Conservation (phyloP, 352 stramenopile genomes). For the Phytophthora sp. region DNA sequence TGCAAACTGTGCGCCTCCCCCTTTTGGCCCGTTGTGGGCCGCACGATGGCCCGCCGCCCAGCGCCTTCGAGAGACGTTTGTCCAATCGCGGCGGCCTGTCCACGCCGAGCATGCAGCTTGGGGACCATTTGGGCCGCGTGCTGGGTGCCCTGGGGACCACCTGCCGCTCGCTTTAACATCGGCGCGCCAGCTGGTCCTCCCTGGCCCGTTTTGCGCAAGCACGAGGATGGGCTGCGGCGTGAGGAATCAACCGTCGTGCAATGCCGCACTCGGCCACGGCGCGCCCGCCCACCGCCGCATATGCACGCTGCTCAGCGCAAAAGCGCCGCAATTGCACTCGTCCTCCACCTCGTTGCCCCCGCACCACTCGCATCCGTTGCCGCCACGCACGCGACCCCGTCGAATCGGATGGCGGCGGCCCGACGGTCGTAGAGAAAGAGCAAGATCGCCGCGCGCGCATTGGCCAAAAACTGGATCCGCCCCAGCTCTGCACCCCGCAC, state of each 20-base stretch:
- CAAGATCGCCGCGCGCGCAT: slow-evolving; percentile 12
- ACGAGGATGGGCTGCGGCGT: slow-evolving; percentile 24
- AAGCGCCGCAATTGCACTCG: background rate
- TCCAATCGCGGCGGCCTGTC: slow-evolving; percentile 12
- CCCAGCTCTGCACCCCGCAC: slow-evolving; percentile 14
- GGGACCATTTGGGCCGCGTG: slow-evolving; percentile 14
- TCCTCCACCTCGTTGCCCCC: no score
- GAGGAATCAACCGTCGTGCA: slow-evolving; percentile 37
- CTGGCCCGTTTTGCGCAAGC: slow-evolving; percentile 35
- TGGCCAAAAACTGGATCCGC: slow-evolving; percentile 13
- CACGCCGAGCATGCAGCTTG: slow-evolving; percentile 12
- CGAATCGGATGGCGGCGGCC: no score
- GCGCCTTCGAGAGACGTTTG: slow-evolving; percentile 18
- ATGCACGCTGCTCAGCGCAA: no score
- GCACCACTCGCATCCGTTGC: no score
- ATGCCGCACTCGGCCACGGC: slow-evolving; percentile 1
- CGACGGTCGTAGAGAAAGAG: background rate
- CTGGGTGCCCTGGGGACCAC: slow-evolving; percentile 5
- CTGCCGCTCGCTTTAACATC: slow-evolving; percentile 17
- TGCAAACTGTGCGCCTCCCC: no score
- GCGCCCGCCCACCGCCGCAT: no score
- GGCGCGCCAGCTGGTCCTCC: slow-evolving; percentile 14
- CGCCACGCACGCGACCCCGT: background rate
- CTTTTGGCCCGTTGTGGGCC: no score
- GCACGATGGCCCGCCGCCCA: background rate